These are phyloP conservation scores for Colletotrichum liriopes DNA, from an alignment of 2,329 filamentous ascomycete genomes.

Conservation along the genomic window DNA sequence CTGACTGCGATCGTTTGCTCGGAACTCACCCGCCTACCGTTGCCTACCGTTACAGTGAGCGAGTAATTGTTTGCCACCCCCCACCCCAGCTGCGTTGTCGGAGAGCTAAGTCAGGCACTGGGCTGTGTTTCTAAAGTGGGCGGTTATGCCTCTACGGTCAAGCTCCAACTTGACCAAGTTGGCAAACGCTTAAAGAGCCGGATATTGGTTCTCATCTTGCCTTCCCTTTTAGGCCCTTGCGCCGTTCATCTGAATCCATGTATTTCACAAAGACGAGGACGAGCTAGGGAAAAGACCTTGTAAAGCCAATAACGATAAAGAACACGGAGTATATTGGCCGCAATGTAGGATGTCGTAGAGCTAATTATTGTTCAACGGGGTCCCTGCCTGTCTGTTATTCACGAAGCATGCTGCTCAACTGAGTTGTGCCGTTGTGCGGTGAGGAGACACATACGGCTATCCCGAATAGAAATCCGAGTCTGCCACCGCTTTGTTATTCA, in stretches of 20 bases:
- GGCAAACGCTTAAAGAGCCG: not conserved
- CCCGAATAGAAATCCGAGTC: too few relatives aligned
- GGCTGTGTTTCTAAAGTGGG: not conserved
- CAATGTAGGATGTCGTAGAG: too few relatives aligned
- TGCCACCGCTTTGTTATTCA: too few relatives aligned
- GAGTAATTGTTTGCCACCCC: not conserved
- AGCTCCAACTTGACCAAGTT: not conserved
- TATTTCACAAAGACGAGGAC: not conserved
- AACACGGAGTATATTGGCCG: not conserved
- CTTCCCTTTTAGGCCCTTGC: not conserved
- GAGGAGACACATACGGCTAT: too few relatives aligned
- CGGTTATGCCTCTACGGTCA: not conserved
- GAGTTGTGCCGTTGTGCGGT: too few relatives aligned
- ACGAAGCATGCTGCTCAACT: too few relatives aligned
- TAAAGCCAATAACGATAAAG: not conserved
- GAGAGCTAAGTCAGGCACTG: too few relatives aligned
- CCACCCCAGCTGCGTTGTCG: not conserved
- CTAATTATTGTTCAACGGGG: too few relatives aligned
- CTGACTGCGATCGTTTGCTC: not conserved
- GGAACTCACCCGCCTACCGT: not conserved
- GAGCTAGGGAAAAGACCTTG: not conserved
- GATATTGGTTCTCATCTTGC: not conserved
- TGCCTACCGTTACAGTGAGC: not conserved
- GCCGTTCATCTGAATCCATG: too few relatives aligned
- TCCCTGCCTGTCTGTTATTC: not conserved